These are phyloP conservation scores for Chenopodium berlandieri DNA, from an alignment of 148 eudicot species.

Conservation along the genomic window DNA sequence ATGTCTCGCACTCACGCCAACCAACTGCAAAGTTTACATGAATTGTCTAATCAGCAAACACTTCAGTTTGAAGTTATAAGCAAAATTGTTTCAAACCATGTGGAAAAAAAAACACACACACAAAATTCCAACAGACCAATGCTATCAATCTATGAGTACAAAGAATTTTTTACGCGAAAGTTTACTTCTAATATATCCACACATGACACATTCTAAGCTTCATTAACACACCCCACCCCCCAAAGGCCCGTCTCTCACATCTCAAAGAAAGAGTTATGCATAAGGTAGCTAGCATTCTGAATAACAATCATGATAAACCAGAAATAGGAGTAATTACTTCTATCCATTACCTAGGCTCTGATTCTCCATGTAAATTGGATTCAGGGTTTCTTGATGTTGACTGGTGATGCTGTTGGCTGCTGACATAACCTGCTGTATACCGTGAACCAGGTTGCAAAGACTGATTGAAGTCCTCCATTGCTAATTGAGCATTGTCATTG, in stretches of 20 bases:
- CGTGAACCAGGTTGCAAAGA: background rate
- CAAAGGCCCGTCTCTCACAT: background rate
- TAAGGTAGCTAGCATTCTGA: background rate
- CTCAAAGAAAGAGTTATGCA: background rate
- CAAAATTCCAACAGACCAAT: background rate
- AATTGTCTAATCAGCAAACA: background rate
- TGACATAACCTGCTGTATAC: constrained; percentile 1
- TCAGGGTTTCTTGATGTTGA: constrained; percentile 19
- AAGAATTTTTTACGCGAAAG: background rate
- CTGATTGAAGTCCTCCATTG: constrained; percentile 3
- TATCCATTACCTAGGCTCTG: constrained; percentile 10
- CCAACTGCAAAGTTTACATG: background rate
- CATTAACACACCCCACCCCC: background rate
- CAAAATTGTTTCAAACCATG: background rate
- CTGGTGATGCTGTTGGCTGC: constrained; percentile 14
- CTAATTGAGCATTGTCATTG: background rate
- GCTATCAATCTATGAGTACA: background rate
- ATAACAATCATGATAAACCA: background rate
- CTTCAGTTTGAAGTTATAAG: background rate
- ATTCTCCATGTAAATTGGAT: background rate
- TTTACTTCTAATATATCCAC: constrained; percentile 8
- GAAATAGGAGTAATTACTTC: background rate
- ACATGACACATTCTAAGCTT: constrained; percentile 9
- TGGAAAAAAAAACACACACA: background rate
- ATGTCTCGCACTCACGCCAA: background rate